Evolutionary conservation across 2,329 filamentous ascomycete genomes (phyloP).

Genomic region (Scedosporium minutisporum): DNA sequence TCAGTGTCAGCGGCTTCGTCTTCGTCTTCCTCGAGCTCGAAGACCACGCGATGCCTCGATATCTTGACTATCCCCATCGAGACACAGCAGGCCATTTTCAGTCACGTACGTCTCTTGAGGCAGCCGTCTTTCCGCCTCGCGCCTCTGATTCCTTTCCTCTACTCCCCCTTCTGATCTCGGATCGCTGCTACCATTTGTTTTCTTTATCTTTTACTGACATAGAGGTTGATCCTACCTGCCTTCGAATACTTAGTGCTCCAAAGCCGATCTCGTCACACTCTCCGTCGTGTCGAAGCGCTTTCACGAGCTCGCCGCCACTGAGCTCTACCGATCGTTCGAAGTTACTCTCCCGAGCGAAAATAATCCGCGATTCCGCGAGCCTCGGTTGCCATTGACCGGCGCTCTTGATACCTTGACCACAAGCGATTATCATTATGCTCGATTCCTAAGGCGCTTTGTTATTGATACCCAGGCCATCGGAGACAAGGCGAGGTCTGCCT

Average conservation of each 20-base stretch:
- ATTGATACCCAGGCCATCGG: constrained; percentile 46
- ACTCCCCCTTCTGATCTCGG: neutral
- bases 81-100: constrained; percentile 38
- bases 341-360: constrained; percentile 54
- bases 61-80: constrained; percentile 37
- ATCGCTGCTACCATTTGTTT: neutral
- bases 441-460: constrained; percentile 44
- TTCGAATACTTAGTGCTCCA: constrained; percentile 30
- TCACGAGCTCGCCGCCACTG: constrained; percentile 45
- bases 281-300: constrained; percentile 49
- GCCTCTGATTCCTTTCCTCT: neutral
- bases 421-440: constrained; percentile 54
- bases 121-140: too few species aligned
- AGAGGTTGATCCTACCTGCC: too few species aligned
- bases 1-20: constrained; percentile 10
- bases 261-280: constrained; percentile 45
- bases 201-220: neutral
- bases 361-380: constrained; percentile 37
- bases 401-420: constrained; percentile 53
- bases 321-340: constrained; percentile 50
- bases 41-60: constrained; percentile 12
- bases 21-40: neutral
- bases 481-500: constrained; percentile 41
- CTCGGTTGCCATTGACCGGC: constrained; percentile 47
- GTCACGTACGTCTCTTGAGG: constrained; percentile 26